These are phyloP conservation scores for Craterostigma plantagineum DNA, from an alignment of 257 asterid genomes.

Conservation along the genomic window DNA sequence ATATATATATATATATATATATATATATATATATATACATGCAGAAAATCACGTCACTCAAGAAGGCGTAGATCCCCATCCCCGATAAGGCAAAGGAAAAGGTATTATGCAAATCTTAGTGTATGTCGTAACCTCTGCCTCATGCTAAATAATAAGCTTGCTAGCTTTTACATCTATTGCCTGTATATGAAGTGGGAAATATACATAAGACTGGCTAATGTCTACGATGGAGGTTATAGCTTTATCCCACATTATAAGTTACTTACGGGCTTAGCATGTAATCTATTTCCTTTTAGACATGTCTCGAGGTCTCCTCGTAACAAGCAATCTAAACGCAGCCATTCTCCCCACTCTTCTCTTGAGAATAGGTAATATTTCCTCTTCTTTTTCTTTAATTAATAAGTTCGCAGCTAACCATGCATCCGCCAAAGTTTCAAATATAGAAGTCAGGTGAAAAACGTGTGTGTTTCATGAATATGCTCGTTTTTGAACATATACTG, in stretches of 20 bases:
- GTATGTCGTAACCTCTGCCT: slow-evolving; percentile 4
- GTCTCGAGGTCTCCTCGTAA: slow-evolving; percentile 97
- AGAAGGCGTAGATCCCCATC: slow-evolving; percentile 67
- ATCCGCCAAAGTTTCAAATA: slow-evolving; percentile 11
- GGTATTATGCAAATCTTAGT: slow-evolving; percentile 20
- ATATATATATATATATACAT: too few relatives aligned
- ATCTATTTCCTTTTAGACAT: slow-evolving; percentile 77
- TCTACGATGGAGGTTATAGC: neutral
- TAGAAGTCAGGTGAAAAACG: slow-evolving; percentile 39
- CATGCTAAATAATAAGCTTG: neutral
- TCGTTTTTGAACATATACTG: slow-evolving; percentile 14
- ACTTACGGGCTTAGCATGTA: slow-evolving; percentile 61
- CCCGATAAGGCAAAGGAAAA: slow-evolving; percentile 56
- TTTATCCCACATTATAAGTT: slow-evolving; percentile 3
- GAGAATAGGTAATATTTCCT: slow-evolving; percentile 56
- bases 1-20: too few relatives aligned
- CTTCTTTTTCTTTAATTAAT: slow-evolving; percentile 13
- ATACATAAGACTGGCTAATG: neutral
- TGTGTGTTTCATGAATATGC: slow-evolving; percentile 1
- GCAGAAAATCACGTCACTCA: slow-evolving; percentile 56
- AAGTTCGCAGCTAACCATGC: slow-evolving; percentile 3
- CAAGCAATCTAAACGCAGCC: slow-evolving; percentile 98
- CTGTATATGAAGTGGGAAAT: neutral
- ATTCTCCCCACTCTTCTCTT: slow-evolving; percentile 85
- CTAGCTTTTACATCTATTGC: neutral